phyloP scores from a whole-genome alignment of 2,329 filamentous ascomycete genomes.

The Phyllosticta paracitricarpa region DNA sequence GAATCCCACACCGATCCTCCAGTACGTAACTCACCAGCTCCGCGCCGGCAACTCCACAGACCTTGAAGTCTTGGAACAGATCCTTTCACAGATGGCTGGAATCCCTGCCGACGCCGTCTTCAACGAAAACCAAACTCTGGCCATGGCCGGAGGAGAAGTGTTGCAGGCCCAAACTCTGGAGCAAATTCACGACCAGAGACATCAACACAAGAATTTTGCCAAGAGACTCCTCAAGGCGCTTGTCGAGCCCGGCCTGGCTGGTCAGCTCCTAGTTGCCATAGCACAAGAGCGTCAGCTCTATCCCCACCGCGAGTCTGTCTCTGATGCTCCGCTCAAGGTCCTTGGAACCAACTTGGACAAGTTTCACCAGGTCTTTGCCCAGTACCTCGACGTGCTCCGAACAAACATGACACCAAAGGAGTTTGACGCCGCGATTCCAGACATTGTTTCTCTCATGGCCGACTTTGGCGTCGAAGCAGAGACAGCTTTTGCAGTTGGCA shows the following conservation, averaged over 20 bases:
- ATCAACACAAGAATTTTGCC: constrained; percentile 57
- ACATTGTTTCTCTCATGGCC: constrained; percentile 60
- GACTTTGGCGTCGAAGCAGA: constrained; percentile 62
- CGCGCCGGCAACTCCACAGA: constrained; percentile 77
- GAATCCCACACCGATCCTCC: constrained; percentile 73
- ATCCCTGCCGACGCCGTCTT: constrained; percentile 81
- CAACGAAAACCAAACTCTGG: constrained; percentile 76
- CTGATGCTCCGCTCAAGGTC: constrained; percentile 75
- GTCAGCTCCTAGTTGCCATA: constrained; percentile 77
- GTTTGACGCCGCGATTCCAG: constrained; percentile 71
- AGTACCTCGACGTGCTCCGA: constrained; percentile 82
- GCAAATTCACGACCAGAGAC: constrained; percentile 70
- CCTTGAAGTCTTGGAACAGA: constrained; percentile 80
- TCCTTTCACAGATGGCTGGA: constrained; percentile 87
- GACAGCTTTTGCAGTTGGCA: constrained; percentile 4
- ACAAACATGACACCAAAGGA: constrained; percentile 65
- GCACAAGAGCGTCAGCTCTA: constrained; percentile 86
- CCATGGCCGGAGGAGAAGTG: constrained; percentile 76
- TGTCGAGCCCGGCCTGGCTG: constrained; percentile 65
- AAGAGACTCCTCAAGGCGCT: constrained; percentile 72
- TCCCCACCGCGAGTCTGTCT: constrained; percentile 61
- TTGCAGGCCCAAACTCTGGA: constrained; percentile 70
- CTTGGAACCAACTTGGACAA: constrained; percentile 84
- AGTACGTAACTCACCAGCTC: constrained; percentile 82
- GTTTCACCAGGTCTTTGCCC: constrained; percentile 71